phyloP scores from a whole-genome alignment of 345 rosid genomes.

The Pistacia integerrima region DNA sequence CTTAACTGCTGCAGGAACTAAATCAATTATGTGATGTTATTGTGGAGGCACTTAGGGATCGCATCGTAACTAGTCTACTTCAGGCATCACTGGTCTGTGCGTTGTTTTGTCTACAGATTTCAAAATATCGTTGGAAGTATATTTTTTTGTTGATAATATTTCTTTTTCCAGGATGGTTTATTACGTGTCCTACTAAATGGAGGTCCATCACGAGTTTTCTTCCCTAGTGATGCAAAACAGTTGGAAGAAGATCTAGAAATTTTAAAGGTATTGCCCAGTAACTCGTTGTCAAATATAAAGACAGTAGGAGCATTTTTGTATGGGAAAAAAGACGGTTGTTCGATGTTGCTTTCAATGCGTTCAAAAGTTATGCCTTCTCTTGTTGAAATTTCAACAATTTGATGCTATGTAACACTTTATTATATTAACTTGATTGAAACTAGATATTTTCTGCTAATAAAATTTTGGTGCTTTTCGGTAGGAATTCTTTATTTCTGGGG shows the following conservation, averaged over 20 bases:
- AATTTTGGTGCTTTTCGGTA: conserved; percentile 24
- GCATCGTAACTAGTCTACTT: conserved; percentile 89
- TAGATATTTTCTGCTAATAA: not conserved
- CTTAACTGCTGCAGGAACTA: conserved; percentile 64
- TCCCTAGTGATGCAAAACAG: conserved; percentile 68
- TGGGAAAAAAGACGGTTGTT: not conserved
- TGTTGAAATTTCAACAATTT: conserved; percentile 7
- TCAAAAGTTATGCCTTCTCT: not conserved
- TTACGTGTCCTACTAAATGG: conserved; percentile 89
- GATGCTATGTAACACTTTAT: not conserved
- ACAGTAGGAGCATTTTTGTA: not conserved
- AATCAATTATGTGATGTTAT: conserved; percentile 80
- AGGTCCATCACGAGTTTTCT: conserved; percentile 73
- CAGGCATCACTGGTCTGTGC: conserved; percentile 84
- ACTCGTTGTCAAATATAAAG: not conserved
- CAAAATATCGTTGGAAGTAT: conserved; percentile 13
- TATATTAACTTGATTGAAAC: not conserved
- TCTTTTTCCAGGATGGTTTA: conserved; percentile 72
- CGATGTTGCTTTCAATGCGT: not conserved
- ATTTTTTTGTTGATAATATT: conserved; percentile 17
- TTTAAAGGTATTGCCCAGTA: conserved; percentile 60
- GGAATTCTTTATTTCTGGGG: conserved; percentile 97
- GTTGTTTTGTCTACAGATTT: conserved; percentile 16
- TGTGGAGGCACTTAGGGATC: conserved; percentile 90
- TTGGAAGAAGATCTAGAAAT: conserved; percentile 86